Evolutionary conservation across 306 rosid species (phyloP), one percentile per base, ranked within the genome.

Genomic region (Fragaria nilgerrensis): DNA sequence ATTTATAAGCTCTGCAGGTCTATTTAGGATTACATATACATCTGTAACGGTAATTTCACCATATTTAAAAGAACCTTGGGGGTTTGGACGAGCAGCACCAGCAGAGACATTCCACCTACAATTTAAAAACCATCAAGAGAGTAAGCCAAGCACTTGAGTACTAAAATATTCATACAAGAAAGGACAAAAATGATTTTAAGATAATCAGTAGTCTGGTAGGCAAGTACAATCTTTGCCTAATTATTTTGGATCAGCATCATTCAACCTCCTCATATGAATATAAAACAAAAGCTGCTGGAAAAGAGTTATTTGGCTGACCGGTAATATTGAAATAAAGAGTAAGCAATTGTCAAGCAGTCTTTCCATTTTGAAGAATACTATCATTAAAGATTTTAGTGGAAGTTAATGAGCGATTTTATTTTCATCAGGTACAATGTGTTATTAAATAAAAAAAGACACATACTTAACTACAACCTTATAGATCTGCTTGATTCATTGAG

Each of bases 401-500:
- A 68, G 47, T 68, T 37, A 44, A 62, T 16, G 44, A 74, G 20
- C 29, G 20, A 23, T 27, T 56, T 76, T 37, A 68, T 39, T 48
- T 34, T 37, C 58, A n/a, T 47, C 47, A 27, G 13, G 13, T 22
- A 7, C 49, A 55, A 66, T 74, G 4, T 68, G 45, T 20, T 77
- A 78, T 11, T 50, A 72, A 67, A 23, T 55, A 22, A 72, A 79
- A 79, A 84, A 66, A 58, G 37, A 66, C 75, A 72, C 58, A 63
- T 61, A 72, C 36, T 68, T 50, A 80, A 68, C 63, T 68, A 76
- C 74, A 79, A 92, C 97, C 97, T 92, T 88, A 90, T 90, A 52
- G 93, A 90, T 85, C 96, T 77, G 97, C 96, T 84, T 92, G 97
- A 80, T 85, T 92, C 86, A 92, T 90, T 58, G 97, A 90, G 85